Evolutionary conservation across 2,329 filamentous ascomycete species (phyloP).

Genomic region (Cordyceps tenuipes): DNA sequence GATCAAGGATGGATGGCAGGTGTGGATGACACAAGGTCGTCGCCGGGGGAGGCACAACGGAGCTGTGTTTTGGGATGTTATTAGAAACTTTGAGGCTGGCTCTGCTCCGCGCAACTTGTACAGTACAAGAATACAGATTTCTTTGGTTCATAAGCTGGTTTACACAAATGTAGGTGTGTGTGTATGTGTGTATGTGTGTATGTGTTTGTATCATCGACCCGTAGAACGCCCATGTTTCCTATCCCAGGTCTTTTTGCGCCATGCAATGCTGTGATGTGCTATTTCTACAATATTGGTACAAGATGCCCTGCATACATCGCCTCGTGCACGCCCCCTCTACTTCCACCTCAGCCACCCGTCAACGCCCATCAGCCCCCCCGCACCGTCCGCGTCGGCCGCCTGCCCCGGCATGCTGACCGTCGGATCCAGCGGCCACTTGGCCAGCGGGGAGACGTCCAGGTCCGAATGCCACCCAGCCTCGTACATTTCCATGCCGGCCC

Average conservation of each 20-base stretch:
- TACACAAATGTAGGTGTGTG: neutral
- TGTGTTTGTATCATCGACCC: neutral
- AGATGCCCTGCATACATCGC: no score
- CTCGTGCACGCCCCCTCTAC: neutral
- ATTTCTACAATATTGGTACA: conserved; percentile 6
- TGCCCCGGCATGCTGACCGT: neutral
- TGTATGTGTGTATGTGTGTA: neutral
- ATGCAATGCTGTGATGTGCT: neutral
- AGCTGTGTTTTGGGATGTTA: neutral
- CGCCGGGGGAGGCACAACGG: neutral
- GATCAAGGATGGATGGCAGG: conserved; percentile 6
- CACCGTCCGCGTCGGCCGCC: neutral
- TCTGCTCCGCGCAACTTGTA: conserved; percentile 20
- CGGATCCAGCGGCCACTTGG: conserved; percentile 69
- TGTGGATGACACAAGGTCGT: neutral
- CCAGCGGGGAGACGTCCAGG: conserved; percentile 49
- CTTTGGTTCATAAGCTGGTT: neutral
- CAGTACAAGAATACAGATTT: conserved; percentile 16
- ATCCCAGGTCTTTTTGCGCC: neutral
- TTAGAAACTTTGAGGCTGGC: neutral
- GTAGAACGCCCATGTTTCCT: neutral
- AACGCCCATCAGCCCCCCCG: conserved; percentile 58
- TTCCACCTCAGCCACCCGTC: conserved; percentile 34
- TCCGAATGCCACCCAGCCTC: conserved; percentile 62
- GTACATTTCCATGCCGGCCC: conserved; percentile 90